Evolutionary conservation across 1,139 yeast genomes (phyloP), one percentile per base, ranked within the genome.

Genomic region (Saccharomyces hybrid): DNA sequence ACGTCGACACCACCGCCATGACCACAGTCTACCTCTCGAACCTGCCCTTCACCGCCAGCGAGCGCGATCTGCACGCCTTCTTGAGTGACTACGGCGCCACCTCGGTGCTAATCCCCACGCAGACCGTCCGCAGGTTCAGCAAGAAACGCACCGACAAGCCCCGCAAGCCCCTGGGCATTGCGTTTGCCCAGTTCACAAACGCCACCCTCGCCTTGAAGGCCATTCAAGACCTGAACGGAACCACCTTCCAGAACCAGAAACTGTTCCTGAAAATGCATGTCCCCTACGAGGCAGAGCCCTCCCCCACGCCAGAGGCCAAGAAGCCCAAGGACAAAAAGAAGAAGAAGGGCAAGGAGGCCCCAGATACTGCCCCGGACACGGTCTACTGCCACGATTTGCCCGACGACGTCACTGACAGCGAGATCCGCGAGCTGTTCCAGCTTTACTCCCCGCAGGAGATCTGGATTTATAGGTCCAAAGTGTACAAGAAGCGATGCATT

Each of bases 111-210:
- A 75, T 81, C 52, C 86, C 86, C 30, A 77, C 78, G 56, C 79
- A 78, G 60, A 78, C 82, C 1, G 73, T 79, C 13, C 72, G 78
- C 38, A 78, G 79, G 20, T 70, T 75, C 52, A 70, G 76, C 52
- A 63, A 66, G 16, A 61, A 64, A 13, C 71, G 71, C 51, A 76
- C 74, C 50, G 63, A 66, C 20, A 61, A 64, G n/a, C 71, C 71
- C 50, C 76, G 75, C 50, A 75, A 72, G 59, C 79, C 85, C 2
- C 71, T 82, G 55, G 89, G 90, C 1, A 77, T 80, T 58, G 90
- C 86, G 0, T 85, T 83, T 68, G 87, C 80, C 28, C 87, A 81
- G 53, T 81, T 85, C 60, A 72, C 68, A n/a, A 66, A 74, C 42
- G 66, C 70, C 20, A 83, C 78, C 28, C 78, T 55, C 7, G 86